Percentiles rank a stretch among this genome's conserved stretches.
Evolutionary conservation across 2,329 filamentous ascomycete species (phyloP).

Genomic region (Phialophora expanda): DNA sequence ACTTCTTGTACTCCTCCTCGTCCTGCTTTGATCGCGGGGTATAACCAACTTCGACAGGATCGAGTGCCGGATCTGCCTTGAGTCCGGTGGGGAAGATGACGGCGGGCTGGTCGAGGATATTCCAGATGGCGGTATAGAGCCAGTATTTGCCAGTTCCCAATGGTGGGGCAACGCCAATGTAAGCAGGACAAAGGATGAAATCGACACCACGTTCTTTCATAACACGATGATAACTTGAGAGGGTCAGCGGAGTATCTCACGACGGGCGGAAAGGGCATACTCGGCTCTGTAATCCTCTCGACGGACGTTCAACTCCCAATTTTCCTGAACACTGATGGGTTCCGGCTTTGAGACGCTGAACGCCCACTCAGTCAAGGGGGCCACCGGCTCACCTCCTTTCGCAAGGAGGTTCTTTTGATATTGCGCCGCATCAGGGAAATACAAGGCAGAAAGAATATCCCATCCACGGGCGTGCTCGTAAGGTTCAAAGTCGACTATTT

Average conservation of each 20-base stretch:
- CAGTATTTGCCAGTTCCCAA: slow-evolving; percentile 62
- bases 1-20: slow-evolving; percentile 51
- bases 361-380: slow-evolving; percentile 65
- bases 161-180: slow-evolving; percentile 58
- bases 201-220: slow-evolving; percentile 34
- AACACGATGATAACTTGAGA: too few species aligned
- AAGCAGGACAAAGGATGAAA: slow-evolving; percentile 58
- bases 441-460: slow-evolving; percentile 57
- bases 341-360: slow-evolving; percentile 46
- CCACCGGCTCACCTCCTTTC: slow-evolving; percentile 62
- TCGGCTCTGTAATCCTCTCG: slow-evolving; percentile 59
- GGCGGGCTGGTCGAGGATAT: slow-evolving; percentile 69
- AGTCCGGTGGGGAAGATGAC: slow-evolving; percentile 61
- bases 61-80: slow-evolving; percentile 45
- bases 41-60: slow-evolving; percentile 13
- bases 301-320: slow-evolving; percentile 43
- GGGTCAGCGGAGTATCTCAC: too few species aligned
- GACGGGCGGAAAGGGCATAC: slow-evolving; percentile 35
- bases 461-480: slow-evolving; percentile 49
- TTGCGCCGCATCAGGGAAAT: slow-evolving; percentile 66
- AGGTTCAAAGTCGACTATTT: slow-evolving; percentile 40
- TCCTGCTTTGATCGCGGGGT: slow-evolving; percentile 46
- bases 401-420: slow-evolving; percentile 59
- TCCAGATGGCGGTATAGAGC: slow-evolving; percentile 71
- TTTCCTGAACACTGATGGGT: slow-evolving; percentile 47